Base-by-base conservation (phyloP, 2,329 filamentous ascomycete species). In the Neophaeococcomyces aloes region DNA sequence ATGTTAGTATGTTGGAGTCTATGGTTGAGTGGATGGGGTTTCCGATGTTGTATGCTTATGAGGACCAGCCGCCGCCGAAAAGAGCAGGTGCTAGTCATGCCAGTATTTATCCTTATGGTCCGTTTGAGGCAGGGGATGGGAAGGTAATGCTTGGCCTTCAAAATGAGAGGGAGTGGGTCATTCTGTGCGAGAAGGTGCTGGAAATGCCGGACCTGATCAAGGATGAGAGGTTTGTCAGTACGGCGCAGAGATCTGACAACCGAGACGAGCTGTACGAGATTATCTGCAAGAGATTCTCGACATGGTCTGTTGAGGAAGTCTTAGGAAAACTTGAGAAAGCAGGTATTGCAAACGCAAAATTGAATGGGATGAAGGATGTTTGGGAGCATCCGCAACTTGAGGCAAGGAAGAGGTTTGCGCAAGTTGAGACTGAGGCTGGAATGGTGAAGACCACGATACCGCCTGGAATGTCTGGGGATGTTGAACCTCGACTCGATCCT, bases 1-100 rank as follows among this genome's bases (percentile, higher is more conserved):
- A 77, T 33, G 69, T 77, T 13, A 74, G 70, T 1, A 77, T 77
- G 74, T 60, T 77, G 6, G 74, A 77, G 53, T 66, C 67, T 37
- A 73, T 76, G 71, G 63, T 68, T 0, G 74, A 77, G 52, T 77
- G 74, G 74, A 77, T 76, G 73, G 61, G 61, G 0, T 77, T 75
- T 37, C 73, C 72, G 0, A 55, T 75, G 51, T 74, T 76, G 51
- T 77, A 76, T 47, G 59, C 71, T 0, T 71, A 65, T 47, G 57
- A 72, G 2, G 66, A 63, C 2, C 65, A 68, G 2, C 48, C 64
- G 0, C 59, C 63, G 0, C 71, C 71, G 0, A 56, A 57, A 1
- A 63, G 69, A 2, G 65, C 65, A 0, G 73, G 74, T 1, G 72
- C 73, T 0, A 67, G 70, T 1, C 74, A 77, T 47, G 71, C 72